Percentiles rank a stretch among this genome's conserved stretches.
phyloP scores from a whole-genome alignment of 306 rosid genomes.

The Trichosanthes truncata region DNA sequence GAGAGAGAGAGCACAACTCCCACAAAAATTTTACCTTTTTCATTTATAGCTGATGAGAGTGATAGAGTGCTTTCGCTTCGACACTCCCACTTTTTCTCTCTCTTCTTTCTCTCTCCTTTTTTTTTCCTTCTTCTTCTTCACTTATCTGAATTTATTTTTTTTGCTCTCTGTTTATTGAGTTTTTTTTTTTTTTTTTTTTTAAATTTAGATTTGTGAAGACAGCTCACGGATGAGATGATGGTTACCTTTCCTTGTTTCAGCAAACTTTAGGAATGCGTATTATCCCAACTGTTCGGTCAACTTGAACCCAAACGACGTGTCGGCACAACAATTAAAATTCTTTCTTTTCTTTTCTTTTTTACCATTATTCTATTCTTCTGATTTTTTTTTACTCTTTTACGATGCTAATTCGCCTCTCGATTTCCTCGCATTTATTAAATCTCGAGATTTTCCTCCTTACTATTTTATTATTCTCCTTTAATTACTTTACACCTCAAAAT shows the following conservation, averaged over 20 bases:
- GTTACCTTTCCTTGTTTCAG: constrained; percentile 4
- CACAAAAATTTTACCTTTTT: background rate
- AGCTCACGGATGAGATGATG: background rate
- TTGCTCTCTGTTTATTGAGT: background rate
- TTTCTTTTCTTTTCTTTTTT: too few species aligned
- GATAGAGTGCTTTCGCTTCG: constrained; percentile 13
- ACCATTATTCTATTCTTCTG: too few species aligned
- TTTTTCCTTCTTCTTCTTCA: too few species aligned
- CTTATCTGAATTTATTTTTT: constrained; percentile 16
- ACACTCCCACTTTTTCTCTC: background rate
- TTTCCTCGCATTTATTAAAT: background rate
- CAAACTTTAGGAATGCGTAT: constrained; percentile 9
- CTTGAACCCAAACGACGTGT: constrained; percentile 3
- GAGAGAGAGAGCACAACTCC: background rate
- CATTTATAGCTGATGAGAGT: constrained; percentile 9
- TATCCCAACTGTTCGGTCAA: constrained; percentile 11
- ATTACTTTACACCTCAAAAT: background rate
- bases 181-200: background rate
- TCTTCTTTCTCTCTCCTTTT: background rate
- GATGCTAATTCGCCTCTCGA: background rate
- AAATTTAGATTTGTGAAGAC: constrained; percentile 8
- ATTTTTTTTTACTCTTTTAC: background rate
- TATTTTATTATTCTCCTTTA: background rate
- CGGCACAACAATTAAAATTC: background rate
- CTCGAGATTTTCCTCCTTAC: background rate